Evolutionary conservation across 768 basidiomycete species (phyloP).

Genomic region (Boletus sp.): DNA sequence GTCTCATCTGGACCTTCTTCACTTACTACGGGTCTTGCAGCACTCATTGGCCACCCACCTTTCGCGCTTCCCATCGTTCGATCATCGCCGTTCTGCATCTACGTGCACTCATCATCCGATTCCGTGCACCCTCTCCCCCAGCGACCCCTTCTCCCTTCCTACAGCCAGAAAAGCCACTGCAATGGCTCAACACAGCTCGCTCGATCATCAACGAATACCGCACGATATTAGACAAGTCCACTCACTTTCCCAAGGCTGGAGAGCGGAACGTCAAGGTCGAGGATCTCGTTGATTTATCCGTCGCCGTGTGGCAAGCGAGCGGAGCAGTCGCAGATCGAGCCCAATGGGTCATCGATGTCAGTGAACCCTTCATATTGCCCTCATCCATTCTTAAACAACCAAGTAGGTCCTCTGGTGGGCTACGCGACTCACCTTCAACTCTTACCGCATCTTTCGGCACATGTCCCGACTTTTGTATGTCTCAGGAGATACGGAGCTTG

Average conservation of each 20-base stretch:
- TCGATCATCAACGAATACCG: slow-evolving; percentile 71
- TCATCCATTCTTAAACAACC: not conserved
- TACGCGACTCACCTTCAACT: slow-evolving; percentile 91
- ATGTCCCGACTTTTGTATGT: slow-evolving; percentile 72
- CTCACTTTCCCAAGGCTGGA: slow-evolving; percentile 78
- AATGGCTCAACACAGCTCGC: slow-evolving; percentile 65
- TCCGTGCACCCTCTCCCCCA: slow-evolving; percentile 26
- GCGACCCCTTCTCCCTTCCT: slow-evolving; percentile 11
- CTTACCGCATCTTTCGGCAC: slow-evolving; percentile 78
- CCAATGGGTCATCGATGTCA: slow-evolving; percentile 79
- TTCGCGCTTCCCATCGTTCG: slow-evolving; percentile 73
- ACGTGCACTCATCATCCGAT: slow-evolving; percentile 62
- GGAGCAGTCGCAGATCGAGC: slow-evolving; percentile 60
- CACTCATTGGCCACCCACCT: slow-evolving; percentile 72
- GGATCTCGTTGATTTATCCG: slow-evolving; percentile 76
- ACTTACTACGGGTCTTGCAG: slow-evolving; percentile 58
- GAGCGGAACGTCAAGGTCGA: slow-evolving; percentile 75
- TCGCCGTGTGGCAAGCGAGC: slow-evolving; percentile 77
- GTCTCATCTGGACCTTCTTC: slow-evolving; percentile 61
- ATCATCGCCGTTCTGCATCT: slow-evolving; percentile 68
- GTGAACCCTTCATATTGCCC: slow-evolving; percentile 27
- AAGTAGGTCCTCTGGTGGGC: slow-evolving; percentile 88
- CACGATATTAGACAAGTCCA: slow-evolving; percentile 61
- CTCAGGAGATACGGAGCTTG: slow-evolving; percentile 56
- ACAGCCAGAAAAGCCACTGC: slow-evolving; percentile 34